phyloP scores from a whole-genome alignment of 805 yeast genomes.

The Lipomyces yamadae region DNA sequence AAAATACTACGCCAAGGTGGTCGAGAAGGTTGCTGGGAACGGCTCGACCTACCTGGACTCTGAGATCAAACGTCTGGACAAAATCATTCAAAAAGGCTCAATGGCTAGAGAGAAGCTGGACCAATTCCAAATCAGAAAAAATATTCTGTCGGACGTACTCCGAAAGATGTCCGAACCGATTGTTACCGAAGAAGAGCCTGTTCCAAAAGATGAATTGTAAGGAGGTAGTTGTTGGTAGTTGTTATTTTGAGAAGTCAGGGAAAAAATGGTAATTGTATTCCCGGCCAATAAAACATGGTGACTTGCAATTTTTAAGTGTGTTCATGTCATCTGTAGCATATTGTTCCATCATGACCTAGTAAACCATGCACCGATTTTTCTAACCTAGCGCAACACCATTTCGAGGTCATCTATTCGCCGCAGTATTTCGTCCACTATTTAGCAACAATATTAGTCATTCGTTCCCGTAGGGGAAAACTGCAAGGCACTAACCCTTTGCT shows the following conservation, averaged over 20 bases:
- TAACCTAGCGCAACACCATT: not conserved
- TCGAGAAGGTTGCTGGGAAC: constrained; percentile 42
- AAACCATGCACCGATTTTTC: not conserved
- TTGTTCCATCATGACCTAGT: not conserved
- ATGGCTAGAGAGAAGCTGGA: constrained; percentile 55
- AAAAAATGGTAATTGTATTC: not conserved
- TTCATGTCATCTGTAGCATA: not conserved
- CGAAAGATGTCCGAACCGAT: constrained; percentile 13
- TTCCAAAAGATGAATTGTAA: constrained; percentile 29
- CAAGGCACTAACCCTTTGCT: constrained; percentile 18
- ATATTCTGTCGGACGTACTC: constrained; percentile 52
- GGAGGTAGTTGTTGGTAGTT: not conserved
- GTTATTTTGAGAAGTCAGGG: not conserved
- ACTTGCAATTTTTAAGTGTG: not conserved
- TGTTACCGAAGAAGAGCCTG: constrained; percentile 3
- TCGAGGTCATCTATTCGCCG: constrained; percentile 30
- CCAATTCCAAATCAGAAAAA: constrained; percentile 56
- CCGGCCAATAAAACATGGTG: not conserved
- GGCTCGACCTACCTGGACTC: constrained; percentile 49
- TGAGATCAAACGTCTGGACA: constrained; percentile 55
- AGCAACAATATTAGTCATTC: not conserved
- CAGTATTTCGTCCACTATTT: constrained; percentile 26
- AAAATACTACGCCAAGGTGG: constrained; percentile 41
- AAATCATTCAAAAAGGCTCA: constrained; percentile 48
- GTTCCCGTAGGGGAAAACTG: not conserved